These are phyloP conservation scores for Ambrosia trifida DNA, from an alignment of 129 eudicot genomes.

Conservation along the genomic window DNA sequence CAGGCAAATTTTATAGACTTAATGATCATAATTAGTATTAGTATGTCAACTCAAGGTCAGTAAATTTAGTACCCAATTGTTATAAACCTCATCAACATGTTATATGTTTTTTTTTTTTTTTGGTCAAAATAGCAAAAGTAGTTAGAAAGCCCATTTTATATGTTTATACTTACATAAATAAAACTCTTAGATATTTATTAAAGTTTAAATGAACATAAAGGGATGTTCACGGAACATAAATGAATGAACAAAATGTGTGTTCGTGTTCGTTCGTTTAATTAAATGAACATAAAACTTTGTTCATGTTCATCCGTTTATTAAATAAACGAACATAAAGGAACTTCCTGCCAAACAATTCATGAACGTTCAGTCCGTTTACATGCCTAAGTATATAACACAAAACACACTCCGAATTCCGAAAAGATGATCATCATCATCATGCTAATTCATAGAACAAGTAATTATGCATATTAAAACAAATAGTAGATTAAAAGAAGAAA, in stretches of 20 bases:
- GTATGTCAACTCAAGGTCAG: not conserved
- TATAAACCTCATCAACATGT: conserved; percentile 2
- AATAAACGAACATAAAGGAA: too few species aligned
- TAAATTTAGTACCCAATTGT: not conserved
- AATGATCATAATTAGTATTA: conserved; percentile 1
- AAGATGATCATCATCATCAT: not conserved
- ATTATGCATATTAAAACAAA: not conserved
- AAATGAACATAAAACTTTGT: too few species aligned
- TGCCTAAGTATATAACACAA: not conserved
- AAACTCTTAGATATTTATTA: too few species aligned
- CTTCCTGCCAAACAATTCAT: too few species aligned
- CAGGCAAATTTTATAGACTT: not conserved
- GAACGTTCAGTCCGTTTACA: too few species aligned
- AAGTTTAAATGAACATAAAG: too few species aligned
- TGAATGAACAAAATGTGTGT: too few species aligned
- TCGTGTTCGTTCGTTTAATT: too few species aligned
- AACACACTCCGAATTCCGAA: not conserved
- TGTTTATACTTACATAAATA: too few species aligned
- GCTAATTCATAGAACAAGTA: not conserved
- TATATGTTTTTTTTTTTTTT: too few species aligned
- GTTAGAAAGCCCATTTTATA: not conserved
- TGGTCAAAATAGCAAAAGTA: not conserved
- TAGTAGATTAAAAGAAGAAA: not conserved
- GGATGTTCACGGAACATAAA: too few species aligned
- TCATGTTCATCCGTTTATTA: too few species aligned